A percentile compares a stretch with the other conserved stretches of the same genome.
phyloP scores from a whole-genome alignment of 352 stramenopile species.

The Globisporangium irregulare region DNA sequence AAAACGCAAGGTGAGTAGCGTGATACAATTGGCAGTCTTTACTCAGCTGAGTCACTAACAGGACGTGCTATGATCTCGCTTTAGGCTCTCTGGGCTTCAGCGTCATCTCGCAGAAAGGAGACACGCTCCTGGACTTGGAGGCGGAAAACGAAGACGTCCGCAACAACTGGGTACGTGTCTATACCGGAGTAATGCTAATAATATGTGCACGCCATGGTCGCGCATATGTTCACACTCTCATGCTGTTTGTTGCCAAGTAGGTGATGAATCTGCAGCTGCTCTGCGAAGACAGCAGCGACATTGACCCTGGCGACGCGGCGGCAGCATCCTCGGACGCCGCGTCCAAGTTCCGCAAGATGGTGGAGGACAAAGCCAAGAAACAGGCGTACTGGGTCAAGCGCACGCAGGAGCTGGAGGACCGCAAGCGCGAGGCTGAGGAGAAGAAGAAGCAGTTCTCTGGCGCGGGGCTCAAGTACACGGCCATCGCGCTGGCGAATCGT shows the following conservation, averaged over 20 bases:
- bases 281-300: slow-evolving; percentile 46
- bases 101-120: slow-evolving; percentile 58
- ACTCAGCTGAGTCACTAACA: not conserved
- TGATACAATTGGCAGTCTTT: too few relatives aligned
- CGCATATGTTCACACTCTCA: not conserved
- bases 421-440: slow-evolving; percentile 71
- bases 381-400: slow-evolving; percentile 78
- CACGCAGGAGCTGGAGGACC: slow-evolving; percentile 70
- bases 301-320: slow-evolving; percentile 24
- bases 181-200: not conserved
- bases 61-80: not conserved
- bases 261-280: slow-evolving; percentile 73
- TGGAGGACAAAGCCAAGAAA: slow-evolving; percentile 75
- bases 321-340: slow-evolving; percentile 7
- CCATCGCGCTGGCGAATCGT: slow-evolving; percentile 71
- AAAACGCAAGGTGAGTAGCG: slow-evolving; percentile 39
- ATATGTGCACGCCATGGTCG: not conserved
- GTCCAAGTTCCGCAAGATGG: slow-evolving; percentile 62
- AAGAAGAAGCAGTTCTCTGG: slow-evolving; percentile 74
- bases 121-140: slow-evolving; percentile 69
- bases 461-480: slow-evolving; percentile 81
- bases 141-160: slow-evolving; percentile 57
- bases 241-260: slow-evolving; percentile 18
- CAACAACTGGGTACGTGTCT: slow-evolving; percentile 52
- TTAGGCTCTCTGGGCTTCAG: slow-evolving; percentile 42